phyloP scores from a whole-genome alignment of 192 early-diverging fungal species.

The Martensiomyces pterosporus region DNA sequence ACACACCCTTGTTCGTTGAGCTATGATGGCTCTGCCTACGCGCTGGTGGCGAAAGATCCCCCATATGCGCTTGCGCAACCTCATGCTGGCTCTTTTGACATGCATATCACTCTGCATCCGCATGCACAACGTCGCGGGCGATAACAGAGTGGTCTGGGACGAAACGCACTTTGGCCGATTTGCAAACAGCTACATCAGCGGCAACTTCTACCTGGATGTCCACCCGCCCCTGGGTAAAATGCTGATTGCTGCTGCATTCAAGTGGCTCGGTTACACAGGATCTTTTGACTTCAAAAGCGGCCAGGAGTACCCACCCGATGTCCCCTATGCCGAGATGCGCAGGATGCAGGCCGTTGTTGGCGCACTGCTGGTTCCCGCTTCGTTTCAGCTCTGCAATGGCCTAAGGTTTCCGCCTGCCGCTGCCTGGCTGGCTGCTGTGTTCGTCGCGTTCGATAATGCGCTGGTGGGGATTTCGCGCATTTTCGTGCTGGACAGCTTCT shows the following conservation, averaged over 20 bases:
- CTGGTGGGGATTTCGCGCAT: conserved; percentile 72
- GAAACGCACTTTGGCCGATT: conserved; percentile 98
- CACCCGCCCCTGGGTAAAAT: conserved; percentile 90
- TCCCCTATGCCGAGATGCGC: conserved; percentile 81
- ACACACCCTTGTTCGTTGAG: too few species aligned
- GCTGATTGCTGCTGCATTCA: conserved; percentile 61
- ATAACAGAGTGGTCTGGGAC: conserved; percentile 72
- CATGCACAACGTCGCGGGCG: conserved; percentile 52
- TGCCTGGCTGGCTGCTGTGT: conserved; percentile 57
- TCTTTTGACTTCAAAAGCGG: conserved; percentile 80
- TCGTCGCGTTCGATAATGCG: conserved; percentile 70
- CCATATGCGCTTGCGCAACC: not conserved
- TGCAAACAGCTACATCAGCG: conserved; percentile 81
- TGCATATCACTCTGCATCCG: conserved; percentile 7
- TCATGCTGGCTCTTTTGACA: conserved; percentile 5
- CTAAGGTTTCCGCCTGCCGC: conserved; percentile 5
- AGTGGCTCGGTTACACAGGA: conserved; percentile 72
- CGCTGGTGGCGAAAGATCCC: too few species aligned
- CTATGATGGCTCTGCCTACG: too few species aligned
- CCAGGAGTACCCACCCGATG: conserved; percentile 68
- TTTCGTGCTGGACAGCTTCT: conserved; percentile 90
- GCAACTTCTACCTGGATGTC: conserved; percentile 94
- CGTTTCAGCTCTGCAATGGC: conserved; percentile 54
- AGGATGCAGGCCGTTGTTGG: conserved; percentile 70
- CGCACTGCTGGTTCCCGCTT: conserved; percentile 70